Percentiles rank a stretch among this genome's conserved stretches.
These are phyloP conservation scores for Alternaria brassicicola DNA, from an alignment of 2,329 filamentous ascomycete genomes.

Conservation along the genomic window DNA sequence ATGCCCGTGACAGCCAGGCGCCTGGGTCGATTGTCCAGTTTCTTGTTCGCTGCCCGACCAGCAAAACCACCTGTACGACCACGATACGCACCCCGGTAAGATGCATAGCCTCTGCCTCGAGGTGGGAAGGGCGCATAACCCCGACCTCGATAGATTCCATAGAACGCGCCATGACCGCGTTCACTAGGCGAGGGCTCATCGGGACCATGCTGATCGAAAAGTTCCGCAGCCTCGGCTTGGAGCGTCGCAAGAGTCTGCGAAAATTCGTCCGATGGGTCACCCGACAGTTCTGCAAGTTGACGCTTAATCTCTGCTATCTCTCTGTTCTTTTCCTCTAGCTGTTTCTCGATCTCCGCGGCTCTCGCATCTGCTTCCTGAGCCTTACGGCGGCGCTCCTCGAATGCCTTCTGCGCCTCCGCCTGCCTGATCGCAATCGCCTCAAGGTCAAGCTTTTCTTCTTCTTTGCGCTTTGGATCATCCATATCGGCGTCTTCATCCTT, in stretches of 20 bases:
- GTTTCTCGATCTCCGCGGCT: conserved; percentile 68
- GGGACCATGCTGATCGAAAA: conserved; percentile 66
- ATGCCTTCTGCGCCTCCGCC: conserved; percentile 71
- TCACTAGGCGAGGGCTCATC: conserved; percentile 22
- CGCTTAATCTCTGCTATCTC: conserved; percentile 68
- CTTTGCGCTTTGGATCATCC: background rate
- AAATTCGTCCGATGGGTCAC: conserved; percentile 24
- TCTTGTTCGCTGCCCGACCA: conserved; percentile 57
- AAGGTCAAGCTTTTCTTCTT: conserved; percentile 65
- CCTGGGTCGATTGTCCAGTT: conserved; percentile 77
- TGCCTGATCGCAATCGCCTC: conserved; percentile 73
- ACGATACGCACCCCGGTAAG: conserved; percentile 51
- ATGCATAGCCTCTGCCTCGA: conserved; percentile 16
- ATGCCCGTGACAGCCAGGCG: conserved; percentile 68
- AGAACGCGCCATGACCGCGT: conserved; percentile 29
- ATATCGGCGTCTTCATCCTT: conserved; percentile 21
- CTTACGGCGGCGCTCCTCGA: conserved; percentile 69
- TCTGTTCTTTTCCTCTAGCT: conserved; percentile 67
- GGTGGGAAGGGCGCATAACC: conserved; percentile 35
- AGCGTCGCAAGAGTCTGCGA: conserved; percentile 28
- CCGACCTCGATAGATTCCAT: conserved; percentile 47
- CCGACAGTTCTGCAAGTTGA: conserved; percentile 62
- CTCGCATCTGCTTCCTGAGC: conserved; percentile 67
- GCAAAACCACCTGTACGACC: conserved; percentile 46
- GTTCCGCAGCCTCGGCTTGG: conserved; percentile 62